phyloP scores from a whole-genome alignment of 2,329 filamentous ascomycete species.

The Neopestalotiopsis sp. region DNA sequence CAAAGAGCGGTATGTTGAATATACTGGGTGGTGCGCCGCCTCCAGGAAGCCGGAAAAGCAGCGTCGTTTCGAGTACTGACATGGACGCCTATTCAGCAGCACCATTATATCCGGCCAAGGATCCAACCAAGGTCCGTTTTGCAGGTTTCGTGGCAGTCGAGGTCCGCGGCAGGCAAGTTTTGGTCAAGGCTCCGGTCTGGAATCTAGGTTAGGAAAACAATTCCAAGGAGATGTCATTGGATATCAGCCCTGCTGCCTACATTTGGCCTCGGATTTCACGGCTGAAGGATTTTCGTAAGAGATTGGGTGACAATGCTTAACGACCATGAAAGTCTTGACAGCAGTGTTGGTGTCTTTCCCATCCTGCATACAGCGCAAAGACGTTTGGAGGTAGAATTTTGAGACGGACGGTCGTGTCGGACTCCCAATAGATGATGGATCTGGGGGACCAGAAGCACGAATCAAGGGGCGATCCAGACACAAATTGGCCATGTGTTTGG shows the following conservation, averaged over 20 bases:
- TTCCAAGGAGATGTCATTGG: background rate
- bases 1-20: conserved; percentile 54
- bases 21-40: conserved; percentile 35
- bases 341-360: too few relatives aligned
- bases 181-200: conserved; percentile 80
- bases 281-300: background rate
- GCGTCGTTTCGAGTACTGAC: conserved; percentile 48
- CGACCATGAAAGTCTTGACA: too few relatives aligned
- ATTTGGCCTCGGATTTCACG: background rate
- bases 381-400: too few relatives aligned
- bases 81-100: conserved; percentile 39
- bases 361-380: too few relatives aligned
- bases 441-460: background rate
- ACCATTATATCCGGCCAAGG: conserved; percentile 45
- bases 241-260: background rate
- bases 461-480: background rate
- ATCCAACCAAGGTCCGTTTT: conserved; percentile 69
- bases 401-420: too few relatives aligned
- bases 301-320: too few relatives aligned
- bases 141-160: conserved; percentile 78
- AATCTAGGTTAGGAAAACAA: conserved; percentile 44
- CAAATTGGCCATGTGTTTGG: background rate
- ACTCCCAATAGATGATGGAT: background rate
- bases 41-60: conserved; percentile 39
- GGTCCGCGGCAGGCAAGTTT: conserved; percentile 75